Evolutionary conservation across 2,329 filamentous ascomycete genomes (phyloP).

Genomic region (Neonectria punicea): DNA sequence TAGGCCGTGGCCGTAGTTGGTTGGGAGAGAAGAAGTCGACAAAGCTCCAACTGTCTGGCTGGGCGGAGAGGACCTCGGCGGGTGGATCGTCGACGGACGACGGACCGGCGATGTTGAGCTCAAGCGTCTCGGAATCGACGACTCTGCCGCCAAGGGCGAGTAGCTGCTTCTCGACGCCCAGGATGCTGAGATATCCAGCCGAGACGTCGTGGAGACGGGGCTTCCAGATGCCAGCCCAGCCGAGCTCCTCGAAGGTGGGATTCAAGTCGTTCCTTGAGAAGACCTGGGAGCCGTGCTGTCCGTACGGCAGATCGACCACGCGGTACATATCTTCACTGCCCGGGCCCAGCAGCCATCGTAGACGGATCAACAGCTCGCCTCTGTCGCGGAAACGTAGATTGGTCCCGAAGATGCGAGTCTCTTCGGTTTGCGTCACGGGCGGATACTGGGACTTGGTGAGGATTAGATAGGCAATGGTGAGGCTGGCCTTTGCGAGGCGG

Average conservation of each 20-base stretch:
- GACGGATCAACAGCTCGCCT: conserved; percentile 38
- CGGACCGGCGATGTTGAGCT: conserved; percentile 33
- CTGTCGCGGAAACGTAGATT: conserved; percentile 27
- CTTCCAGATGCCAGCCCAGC: conserved; percentile 33
- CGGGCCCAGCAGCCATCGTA: conserved; percentile 40
- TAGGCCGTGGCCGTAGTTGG: conserved; percentile 20
- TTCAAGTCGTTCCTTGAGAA: conserved; percentile 36
- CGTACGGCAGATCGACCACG: conserved; percentile 41
- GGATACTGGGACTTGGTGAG: conserved; percentile 26
- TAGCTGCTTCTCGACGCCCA: conserved; percentile 41
- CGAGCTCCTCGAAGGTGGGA: conserved; percentile 31
- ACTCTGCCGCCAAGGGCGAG: conserved; percentile 38
- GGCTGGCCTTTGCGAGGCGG: conserved; percentile 33
- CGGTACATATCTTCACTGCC: conserved; percentile 37
- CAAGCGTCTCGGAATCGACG: conserved; percentile 37
- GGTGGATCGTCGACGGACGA: conserved; percentile 3
- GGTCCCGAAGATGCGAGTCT: conserved; percentile 34
- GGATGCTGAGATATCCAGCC: conserved; percentile 34
- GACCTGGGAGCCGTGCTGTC: conserved; percentile 38
- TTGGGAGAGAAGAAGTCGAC: conserved; percentile 41
- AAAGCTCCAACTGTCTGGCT: conserved; percentile 44
- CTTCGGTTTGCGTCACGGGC: conserved; percentile 17
- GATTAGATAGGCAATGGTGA: conserved; percentile 36
- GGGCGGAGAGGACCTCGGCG: conserved; percentile 13
- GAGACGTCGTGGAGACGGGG: conserved; percentile 16